Percentiles rank a stretch among this genome's conserved stretches.
Conservation (phyloP, 345 rosid species). For the Carallia pectinifolia region DNA sequence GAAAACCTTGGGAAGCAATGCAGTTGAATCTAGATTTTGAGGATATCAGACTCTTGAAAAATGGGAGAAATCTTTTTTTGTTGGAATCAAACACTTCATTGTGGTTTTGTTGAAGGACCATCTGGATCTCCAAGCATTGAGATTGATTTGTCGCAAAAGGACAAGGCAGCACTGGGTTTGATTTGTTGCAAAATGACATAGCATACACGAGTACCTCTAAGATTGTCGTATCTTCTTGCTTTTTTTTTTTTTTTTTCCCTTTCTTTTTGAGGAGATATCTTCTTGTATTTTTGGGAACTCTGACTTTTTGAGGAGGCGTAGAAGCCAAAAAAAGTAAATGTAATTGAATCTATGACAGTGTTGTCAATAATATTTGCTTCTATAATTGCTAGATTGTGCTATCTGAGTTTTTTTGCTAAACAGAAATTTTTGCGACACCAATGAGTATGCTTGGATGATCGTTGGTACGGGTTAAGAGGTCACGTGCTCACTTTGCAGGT, state of each 20-base stretch:
- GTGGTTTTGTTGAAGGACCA: constrained; percentile 77
- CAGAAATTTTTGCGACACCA: too few relatives aligned
- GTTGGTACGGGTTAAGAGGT: background rate
- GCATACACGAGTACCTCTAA: constrained; percentile 66
- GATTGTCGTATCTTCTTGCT: constrained; percentile 86
- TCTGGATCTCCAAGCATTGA: constrained; percentile 47
- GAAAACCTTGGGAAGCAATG: constrained; percentile 22
- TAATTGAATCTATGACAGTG: background rate
- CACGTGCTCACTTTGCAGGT: constrained; percentile 40
- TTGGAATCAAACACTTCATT: constrained; percentile 66
- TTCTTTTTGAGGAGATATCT: too few relatives aligned
- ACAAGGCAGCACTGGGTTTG: too few relatives aligned
- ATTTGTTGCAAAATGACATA: too few relatives aligned
- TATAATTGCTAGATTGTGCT: background rate
- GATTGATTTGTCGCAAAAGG: constrained; percentile 65
- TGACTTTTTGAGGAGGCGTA: constrained; percentile 87
- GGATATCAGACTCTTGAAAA: constrained; percentile 76
- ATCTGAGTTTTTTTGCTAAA: too few relatives aligned
- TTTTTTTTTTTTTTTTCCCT: too few relatives aligned
- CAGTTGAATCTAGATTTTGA: constrained; percentile 59
- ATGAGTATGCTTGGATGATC: too few relatives aligned
- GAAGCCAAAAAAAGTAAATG: constrained; percentile 56
- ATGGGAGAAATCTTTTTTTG: constrained; percentile 70
- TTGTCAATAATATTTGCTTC: constrained; percentile 4
- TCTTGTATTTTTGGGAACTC: constrained; percentile 92